phyloP scores from a whole-genome alignment of 2,329 filamentous ascomycete genomes.

The Alternaria arborescens region DNA sequence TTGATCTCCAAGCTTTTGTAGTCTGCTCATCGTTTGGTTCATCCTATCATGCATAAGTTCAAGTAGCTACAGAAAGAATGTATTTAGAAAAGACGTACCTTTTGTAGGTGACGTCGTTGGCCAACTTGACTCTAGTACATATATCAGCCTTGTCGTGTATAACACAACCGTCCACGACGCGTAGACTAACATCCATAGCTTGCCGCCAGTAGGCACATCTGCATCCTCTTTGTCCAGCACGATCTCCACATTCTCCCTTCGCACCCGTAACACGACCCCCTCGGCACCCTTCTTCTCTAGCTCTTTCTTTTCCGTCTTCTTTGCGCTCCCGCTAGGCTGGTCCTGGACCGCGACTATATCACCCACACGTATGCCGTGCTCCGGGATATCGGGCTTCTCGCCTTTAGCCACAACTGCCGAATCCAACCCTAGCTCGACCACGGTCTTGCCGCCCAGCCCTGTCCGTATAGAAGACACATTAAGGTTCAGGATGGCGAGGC shows the following conservation, averaged over 20 bases:
- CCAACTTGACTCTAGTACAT: slow-evolving; percentile 66
- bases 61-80: neutral
- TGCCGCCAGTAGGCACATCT: slow-evolving; percentile 61
- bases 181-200: slow-evolving; percentile 68
- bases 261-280: slow-evolving; percentile 75
- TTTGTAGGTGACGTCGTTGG: slow-evolving; percentile 72
- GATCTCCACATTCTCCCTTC: slow-evolving; percentile 67
- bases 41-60: slow-evolving; percentile 56
- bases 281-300: slow-evolving; percentile 72
- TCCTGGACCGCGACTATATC: slow-evolving; percentile 81
- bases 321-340: slow-evolving; percentile 74
- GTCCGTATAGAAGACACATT: slow-evolving; percentile 79
- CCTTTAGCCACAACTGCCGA: slow-evolving; percentile 65
- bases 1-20: slow-evolving; percentile 64
- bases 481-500: slow-evolving; percentile 82
- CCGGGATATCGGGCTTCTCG: slow-evolving; percentile 66
- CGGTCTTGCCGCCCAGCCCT: slow-evolving; percentile 87
- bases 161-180: neutral
- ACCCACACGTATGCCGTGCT: slow-evolving; percentile 78
- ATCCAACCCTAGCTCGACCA: slow-evolving; percentile 81
- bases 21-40: slow-evolving; percentile 69
- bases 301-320: slow-evolving; percentile 76
- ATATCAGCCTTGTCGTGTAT: slow-evolving; percentile 43
- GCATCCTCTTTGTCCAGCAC: slow-evolving; percentile 73
- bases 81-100: slow-evolving; percentile 53